Percentiles rank a stretch among this genome's conserved stretches.
Conservation (phyloP, 140 eudicot genomes). For the Stevia rebaudiana region DNA sequence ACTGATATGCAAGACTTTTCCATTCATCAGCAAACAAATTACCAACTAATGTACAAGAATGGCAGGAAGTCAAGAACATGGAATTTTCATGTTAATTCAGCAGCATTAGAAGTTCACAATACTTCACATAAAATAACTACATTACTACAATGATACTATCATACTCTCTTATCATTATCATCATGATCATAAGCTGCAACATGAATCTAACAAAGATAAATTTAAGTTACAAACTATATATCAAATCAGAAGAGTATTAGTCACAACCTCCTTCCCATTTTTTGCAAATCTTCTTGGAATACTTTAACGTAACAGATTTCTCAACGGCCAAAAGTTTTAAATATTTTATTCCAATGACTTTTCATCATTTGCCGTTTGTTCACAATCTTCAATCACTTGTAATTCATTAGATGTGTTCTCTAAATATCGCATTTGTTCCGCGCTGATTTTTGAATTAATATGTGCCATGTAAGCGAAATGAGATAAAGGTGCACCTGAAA, state of each 20-base stretch:
- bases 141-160: conserved; percentile 24
- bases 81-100: conserved; percentile 31
- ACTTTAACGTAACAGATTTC: conserved; percentile 87
- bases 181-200: conserved; percentile 33
- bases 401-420: conserved; percentile 26
- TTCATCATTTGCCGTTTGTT: conserved; percentile 29
- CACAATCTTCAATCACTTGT: conserved; percentile 31
- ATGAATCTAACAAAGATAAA: conserved; percentile 18
- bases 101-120: conserved; percentile 38
- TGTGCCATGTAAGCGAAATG: conserved; percentile 73
- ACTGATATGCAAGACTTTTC: too few species aligned
- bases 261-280: conserved; percentile 65
- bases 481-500: conserved; percentile 48
- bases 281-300: conserved; percentile 83
- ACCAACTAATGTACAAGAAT: too few species aligned
- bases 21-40: too few species aligned
- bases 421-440: conserved; percentile 37
- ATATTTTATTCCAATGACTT: conserved; percentile 51
- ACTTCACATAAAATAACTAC: conserved; percentile 24
- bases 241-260: conserved; percentile 4
- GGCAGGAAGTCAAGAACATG: conserved; percentile 42
- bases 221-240: conserved; percentile 24
- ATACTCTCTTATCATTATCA: conserved; percentile 27
- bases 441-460: conserved; percentile 44
- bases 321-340: conserved; percentile 59